Base-by-base conservation (phyloP, 176 grass and related monocot species). In the Carex kokanica region DNA sequence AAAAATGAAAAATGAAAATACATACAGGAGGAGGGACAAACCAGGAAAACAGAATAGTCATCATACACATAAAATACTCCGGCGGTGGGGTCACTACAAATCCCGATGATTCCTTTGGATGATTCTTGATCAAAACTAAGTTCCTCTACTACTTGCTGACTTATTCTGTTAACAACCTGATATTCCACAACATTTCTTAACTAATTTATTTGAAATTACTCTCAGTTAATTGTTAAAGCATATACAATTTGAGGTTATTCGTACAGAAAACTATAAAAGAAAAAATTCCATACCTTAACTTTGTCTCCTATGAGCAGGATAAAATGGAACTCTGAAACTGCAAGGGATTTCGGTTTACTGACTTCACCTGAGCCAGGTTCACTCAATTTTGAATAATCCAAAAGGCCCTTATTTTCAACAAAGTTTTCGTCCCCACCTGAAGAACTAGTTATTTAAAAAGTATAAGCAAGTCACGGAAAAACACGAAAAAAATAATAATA, bases 111-210 rank as follows among this genome's bases (percentile, higher is more conserved):
- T 84, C 86, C 90, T 90, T 92, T 98, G 64, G 95, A 91, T 63
- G 83, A 87, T 84, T 98, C 91, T 72, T 82, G 55, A 90, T 98
- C 92, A 81, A 98, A 89, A 87, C 82, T 84, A 85, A 93, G 86
- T 84, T 98, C 95, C 79, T 98, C 91, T 27, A 95, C 89, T 18
- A 91, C 85, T 88, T 80, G 83, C 88, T 98, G 92, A 60, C 92
- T 98, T 62, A 95, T 98, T 93, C 92, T 95, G 87, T 98, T 98
- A 40, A 98, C 87, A 72, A 98, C 92, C 95, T 98, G 90, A 21
- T 77, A 53, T 69, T 41, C 23, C 27, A 54, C 18, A 43, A 41
- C 4, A 34, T 21, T 45, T 71, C 18, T 71, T 45, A 3, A 56
- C 14, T 54, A 29, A 11, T 40, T 70, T 70, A 70, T 68, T 52